These are phyloP conservation scores for Phoma sp. DNA, from an alignment of 2,329 filamentous ascomycete genomes.

Conservation along the genomic window DNA sequence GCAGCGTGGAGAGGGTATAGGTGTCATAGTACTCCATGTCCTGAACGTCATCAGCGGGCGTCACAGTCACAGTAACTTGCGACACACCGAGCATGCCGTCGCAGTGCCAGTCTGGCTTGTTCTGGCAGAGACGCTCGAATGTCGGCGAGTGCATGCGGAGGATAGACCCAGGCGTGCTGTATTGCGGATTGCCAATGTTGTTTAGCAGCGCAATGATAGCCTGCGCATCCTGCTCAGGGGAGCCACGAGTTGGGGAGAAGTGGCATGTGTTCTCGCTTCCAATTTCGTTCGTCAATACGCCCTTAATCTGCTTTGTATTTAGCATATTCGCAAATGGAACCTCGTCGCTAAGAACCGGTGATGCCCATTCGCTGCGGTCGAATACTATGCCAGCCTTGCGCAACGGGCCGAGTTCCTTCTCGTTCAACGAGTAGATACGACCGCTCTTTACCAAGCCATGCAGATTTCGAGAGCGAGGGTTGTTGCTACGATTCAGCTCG, in stretches of 20 bases:
- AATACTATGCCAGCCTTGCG: conserved; percentile 8
- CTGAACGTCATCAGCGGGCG: conserved; percentile 14
- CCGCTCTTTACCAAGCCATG: conserved; percentile 4
- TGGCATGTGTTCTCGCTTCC: conserved; percentile 11
- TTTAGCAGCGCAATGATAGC: conserved; percentile 14
- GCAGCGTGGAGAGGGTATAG: conserved; percentile 14
- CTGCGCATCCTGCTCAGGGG: conserved; percentile 4
- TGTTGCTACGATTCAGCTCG: conserved; percentile 12
- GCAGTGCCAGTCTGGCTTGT: conserved; percentile 1
- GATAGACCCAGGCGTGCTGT: conserved; percentile 13
- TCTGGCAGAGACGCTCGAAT: conserved; percentile 5
- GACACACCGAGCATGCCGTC: conserved; percentile 16
- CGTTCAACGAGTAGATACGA: conserved; percentile 10
- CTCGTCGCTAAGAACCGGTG: conserved; percentile 7
- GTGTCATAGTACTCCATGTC: conserved; percentile 17
- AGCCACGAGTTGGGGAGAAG: conserved; percentile 13
- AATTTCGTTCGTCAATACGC: conserved; percentile 13
- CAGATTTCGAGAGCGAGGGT: background rate
- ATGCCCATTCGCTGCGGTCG: conserved; percentile 4
- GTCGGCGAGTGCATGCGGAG: conserved; percentile 17
- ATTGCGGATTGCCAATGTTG: conserved; percentile 14
- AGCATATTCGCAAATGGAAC: background rate
- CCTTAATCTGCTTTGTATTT: conserved; percentile 1
- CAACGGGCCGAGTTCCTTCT: conserved; percentile 6
- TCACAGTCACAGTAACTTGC: conserved; percentile 5